Conservation (phyloP, 345 rosid species). For the Ailanthus altissimus region DNA sequence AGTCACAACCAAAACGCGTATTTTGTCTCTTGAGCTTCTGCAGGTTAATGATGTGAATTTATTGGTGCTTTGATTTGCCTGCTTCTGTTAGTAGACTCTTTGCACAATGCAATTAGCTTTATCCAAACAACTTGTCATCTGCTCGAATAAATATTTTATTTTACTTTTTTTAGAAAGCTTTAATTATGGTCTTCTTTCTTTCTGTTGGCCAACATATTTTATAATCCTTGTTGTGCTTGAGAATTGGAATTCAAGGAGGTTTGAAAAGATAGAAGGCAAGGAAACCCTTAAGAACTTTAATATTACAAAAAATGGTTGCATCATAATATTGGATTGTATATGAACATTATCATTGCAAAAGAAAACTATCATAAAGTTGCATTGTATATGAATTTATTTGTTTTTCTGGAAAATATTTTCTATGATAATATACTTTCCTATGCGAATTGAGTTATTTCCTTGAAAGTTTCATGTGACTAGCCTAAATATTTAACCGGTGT, state of each 20-base stretch:
- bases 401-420: background rate
- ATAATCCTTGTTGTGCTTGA: background rate
- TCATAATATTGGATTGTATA: background rate
- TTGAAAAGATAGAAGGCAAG: conserved; percentile 7
- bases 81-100: conserved; percentile 10
- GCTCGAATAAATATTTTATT: background rate
- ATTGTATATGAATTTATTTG: background rate
- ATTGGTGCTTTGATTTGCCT: conserved; percentile 6
- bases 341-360: background rate
- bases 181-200: conserved; percentile 10
- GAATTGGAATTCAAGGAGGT: background rate
- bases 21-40: conserved; percentile 95
- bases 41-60: conserved; percentile 58
- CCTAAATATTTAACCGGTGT: background rate
- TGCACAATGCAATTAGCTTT: conserved; percentile 6
- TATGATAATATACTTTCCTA: background rate
- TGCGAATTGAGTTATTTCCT: background rate
- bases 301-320: background rate
- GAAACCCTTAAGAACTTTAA: background rate
- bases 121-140: background rate
- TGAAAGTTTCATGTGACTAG: background rate
- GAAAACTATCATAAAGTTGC: background rate
- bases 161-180: background rate
- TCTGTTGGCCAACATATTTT: background rate
- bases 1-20: conserved; percentile 85